These are phyloP conservation scores for Balakata baccata DNA, from an alignment of 345 rosid species.

Conservation along the genomic window DNA sequence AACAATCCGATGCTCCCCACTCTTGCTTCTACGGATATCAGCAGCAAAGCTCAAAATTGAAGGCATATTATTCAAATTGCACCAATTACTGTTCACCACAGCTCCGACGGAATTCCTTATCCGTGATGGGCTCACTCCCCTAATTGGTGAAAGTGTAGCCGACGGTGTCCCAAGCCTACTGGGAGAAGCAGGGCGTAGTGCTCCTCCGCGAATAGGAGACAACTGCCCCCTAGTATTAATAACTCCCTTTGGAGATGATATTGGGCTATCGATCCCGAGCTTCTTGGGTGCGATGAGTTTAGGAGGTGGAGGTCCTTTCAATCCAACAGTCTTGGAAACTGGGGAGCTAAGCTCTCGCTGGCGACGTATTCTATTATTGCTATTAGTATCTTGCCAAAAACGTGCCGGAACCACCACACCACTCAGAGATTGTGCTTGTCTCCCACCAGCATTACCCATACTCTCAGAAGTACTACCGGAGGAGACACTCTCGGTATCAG, in stretches of 20 bases:
- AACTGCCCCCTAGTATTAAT: slow-evolving; percentile 46
- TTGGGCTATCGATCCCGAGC: slow-evolving; percentile 47
- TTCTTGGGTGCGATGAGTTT: slow-evolving; percentile 44
- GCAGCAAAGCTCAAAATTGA: slow-evolving; percentile 79
- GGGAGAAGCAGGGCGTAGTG: slow-evolving; percentile 63
- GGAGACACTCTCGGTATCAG: slow-evolving; percentile 84
- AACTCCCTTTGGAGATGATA: slow-evolving; percentile 53
- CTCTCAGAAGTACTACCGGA: slow-evolving; percentile 65
- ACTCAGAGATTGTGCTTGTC: slow-evolving; percentile 28
- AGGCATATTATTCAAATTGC: slow-evolving; percentile 36
- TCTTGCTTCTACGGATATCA: slow-evolving; percentile 67
- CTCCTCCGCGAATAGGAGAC: slow-evolving; percentile 52
- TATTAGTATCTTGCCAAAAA: slow-evolving; percentile 53
- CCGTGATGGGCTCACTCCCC: slow-evolving; percentile 69
- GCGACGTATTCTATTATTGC: slow-evolving; percentile 41
- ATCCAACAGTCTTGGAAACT: slow-evolving; percentile 30
- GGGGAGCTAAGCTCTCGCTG: slow-evolving; percentile 47
- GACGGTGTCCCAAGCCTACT: slow-evolving; percentile 46
- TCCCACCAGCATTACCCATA: slow-evolving; percentile 21
- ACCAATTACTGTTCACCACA: slow-evolving; percentile 37
- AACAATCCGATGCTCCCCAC: slow-evolving; percentile 56
- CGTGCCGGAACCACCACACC: slow-evolving; percentile 50
- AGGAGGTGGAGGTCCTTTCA: slow-evolving; percentile 35
- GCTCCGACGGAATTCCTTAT: slow-evolving; percentile 41
- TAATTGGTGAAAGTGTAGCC: slow-evolving; percentile 48